Evolutionary conservation across 768 basidiomycete species (phyloP), one percentile per base, ranked within the genome.

Genomic region (Albatrellus ellisii): DNA sequence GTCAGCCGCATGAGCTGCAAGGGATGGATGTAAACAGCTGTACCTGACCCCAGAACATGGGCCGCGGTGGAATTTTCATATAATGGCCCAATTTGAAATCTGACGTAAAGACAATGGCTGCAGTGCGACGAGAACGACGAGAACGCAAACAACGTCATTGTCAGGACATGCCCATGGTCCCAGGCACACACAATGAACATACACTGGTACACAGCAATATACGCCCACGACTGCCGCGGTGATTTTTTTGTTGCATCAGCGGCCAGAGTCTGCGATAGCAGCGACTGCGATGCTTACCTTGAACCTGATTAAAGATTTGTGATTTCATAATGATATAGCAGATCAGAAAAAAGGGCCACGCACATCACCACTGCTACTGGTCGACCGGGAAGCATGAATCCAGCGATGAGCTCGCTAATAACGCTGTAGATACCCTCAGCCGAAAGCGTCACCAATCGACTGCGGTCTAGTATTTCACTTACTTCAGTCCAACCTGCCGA

Each of bases 351-450:
- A 33, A n/a, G 28, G 22, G 6, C 20, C 62, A 75, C 76, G 64
- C 74, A 79, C 72, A 81, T 72, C 78, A 82, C 77, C 73, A 80
- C 78, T 1, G 81, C 81, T 43, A 81, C 69, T 3, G 82, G 78
- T 42, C 70, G 69, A 7, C 81, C 80, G 50, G 68, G 68, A 24
- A 68, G 57, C 31, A 62, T 54, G 43, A 69, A 74, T 7, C 82
- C 82, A 35, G 79, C 70, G 42, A 84, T 71, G 20, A 84, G 62
- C 54, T 86, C 82, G 4, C 80, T 77, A 45, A 85, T 72, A 26
- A 84, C 80, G 54, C 71, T 75, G n/a, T 22, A 29, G 18, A 24
- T 15, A 28, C 4, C 18, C 20, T 17, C 35, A 9, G 31, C 14
- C 14, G 18, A 2, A 18, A 6, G 18, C 18, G 35, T 3, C 35